Base-by-base conservation (phyloP, 371 early-diverging fungal genomes). In the Zopfochytrium polystomum region DNA sequence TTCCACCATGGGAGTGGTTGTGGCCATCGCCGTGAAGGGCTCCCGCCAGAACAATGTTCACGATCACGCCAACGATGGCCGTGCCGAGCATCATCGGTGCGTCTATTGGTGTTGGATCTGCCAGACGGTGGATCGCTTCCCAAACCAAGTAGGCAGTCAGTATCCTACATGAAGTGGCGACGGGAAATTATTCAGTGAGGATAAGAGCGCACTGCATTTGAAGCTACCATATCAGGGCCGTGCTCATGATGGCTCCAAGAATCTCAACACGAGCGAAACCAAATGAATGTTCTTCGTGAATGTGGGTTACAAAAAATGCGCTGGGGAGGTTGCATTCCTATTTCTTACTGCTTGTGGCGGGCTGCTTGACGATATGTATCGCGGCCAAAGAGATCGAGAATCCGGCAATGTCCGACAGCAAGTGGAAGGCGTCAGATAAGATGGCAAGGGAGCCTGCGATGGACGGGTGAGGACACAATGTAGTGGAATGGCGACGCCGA, bases 191-290 rank as follows among this genome's bases (percentile, higher is more conserved):
- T 35, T 43, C 26, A 2, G 29, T 51, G 33, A 42, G 32, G 33
- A 3, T 32, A 25, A 23, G 25, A 20, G 5, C 6, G 22, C 2
- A n/a, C 7, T n/a, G 27, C 20, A 43, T 15, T 2, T 3, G 22
- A 7, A 2, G 18, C 7, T 38, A 57, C 90, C 92, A 93, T 50
- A 93, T 92, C 26, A 90, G 77, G 35, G 89, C 72, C 18, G 90
- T 84, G 1, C 92, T 91, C 35, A 84, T 62, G 27, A 92, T 66
- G 0, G 91, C 92, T 15, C 91, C 93, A 43, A 93, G 72, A 29
- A 92, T 90, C 71, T 93, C 92, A 35, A 87, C 87, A 34, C 93
- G 83, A 53, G 91, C 85, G 64, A 86, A 93, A 33, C 93, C 92
- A n/a, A n/a, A n/a, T n/a, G n/a, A n/a, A n/a, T n/a, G n/a, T n/a